Evolutionary conservation across 371 early-diverging fungal genomes (phyloP).

Genomic region (Cokeromyces recurvatus): DNA sequence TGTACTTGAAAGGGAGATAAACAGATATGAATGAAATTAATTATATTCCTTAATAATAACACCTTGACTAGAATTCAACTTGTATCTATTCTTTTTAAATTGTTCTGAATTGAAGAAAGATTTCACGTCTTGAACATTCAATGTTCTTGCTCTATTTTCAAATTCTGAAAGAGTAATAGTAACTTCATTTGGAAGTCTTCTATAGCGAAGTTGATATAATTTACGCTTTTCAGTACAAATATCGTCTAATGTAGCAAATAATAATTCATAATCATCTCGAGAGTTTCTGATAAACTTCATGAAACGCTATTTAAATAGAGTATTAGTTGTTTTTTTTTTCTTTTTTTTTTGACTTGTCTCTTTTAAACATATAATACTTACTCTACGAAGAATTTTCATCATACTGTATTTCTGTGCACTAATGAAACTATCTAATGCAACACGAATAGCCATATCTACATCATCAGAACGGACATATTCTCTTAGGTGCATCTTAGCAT

Average conservation of each 20-base stretch:
- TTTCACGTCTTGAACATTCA: slow-evolving; percentile 62
- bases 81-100: slow-evolving; percentile 38
- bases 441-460: slow-evolving; percentile 93
- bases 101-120: slow-evolving; percentile 53
- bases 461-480: slow-evolving; percentile 92
- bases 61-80: slow-evolving; percentile 22
- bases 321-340: not conserved
- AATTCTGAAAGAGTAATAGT: slow-evolving; percentile 61
- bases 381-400: slow-evolving; percentile 71
- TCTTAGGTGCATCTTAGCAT: slow-evolving; percentile 97
- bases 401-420: slow-evolving; percentile 96
- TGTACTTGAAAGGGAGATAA: too few species aligned
- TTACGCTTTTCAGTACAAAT: slow-evolving; percentile 75
- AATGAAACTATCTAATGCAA: slow-evolving; percentile 94
- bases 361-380: slow-evolving; percentile 21
- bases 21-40: too few species aligned
- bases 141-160: slow-evolving; percentile 38
- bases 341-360: too few species aligned
- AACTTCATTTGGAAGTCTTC: slow-evolving; percentile 51
- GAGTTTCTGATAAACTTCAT: slow-evolving; percentile 77
- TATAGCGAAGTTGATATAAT: slow-evolving; percentile 61
- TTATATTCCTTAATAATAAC: slow-evolving; percentile 14
- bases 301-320: slow-evolving; percentile 56
- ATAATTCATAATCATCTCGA: slow-evolving; percentile 78
- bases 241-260: slow-evolving; percentile 68